Percentiles rank a stretch among this genome's conserved stretches.
phyloP scores from a whole-genome alignment of 768 basidiomycete genomes.

The Leccinum disarticulatum region DNA sequence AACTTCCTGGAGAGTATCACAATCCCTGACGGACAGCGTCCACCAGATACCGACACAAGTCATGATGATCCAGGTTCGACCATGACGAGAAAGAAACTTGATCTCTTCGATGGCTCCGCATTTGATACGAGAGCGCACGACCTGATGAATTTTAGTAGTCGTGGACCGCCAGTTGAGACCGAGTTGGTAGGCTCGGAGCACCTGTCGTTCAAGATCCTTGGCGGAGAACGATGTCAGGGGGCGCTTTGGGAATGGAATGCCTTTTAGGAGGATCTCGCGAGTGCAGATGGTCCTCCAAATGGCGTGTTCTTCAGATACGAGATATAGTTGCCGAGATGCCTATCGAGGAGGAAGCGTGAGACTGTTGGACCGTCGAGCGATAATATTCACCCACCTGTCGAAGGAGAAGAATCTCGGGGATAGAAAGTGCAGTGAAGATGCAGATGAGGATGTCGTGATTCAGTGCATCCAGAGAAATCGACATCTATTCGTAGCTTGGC shows the following conservation, averaged over 20 bases:
- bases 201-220: conserved; percentile 45
- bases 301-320: conserved; percentile 46
- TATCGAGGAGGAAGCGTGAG: conserved; percentile 21
- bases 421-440: conserved; percentile 36
- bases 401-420: conserved; percentile 42
- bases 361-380: not conserved
- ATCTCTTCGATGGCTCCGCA: conserved; percentile 51
- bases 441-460: conserved; percentile 40
- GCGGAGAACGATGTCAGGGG: conserved; percentile 38
- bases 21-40: conserved; percentile 53
- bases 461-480: conserved; percentile 22
- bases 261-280: conserved; percentile 41
- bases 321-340: conserved; percentile 51
- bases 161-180: conserved; percentile 50
- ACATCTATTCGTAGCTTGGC: conserved; percentile 14
- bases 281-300: conserved; percentile 57
- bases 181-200: conserved; percentile 45
- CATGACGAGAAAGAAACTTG: conserved; percentile 49
- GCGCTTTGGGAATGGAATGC: conserved; percentile 50
- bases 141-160: conserved; percentile 13
- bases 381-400: conserved; percentile 38
- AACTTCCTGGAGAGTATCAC: conserved; percentile 26
- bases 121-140: conserved; percentile 27
- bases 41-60: conserved; percentile 65
- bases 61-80: conserved; percentile 47